Evolutionary conservation across 257 asterid genomes (phyloP), one percentile per base, ranked within the genome.

Genomic region (Plantago elongata): DNA sequence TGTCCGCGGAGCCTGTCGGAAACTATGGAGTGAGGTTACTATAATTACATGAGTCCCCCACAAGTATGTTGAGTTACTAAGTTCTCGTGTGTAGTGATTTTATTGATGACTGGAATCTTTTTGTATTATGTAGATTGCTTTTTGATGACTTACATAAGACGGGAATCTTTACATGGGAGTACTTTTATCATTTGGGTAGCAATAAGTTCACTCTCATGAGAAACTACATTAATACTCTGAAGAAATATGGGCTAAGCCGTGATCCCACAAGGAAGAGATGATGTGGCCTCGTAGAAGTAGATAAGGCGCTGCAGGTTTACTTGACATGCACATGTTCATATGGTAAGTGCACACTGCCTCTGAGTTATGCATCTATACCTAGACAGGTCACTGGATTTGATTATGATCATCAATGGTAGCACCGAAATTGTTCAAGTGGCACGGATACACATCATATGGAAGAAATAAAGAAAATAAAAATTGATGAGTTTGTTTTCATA

Each of bases 21-120:
- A 90, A 89, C 81, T 92, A 92, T 54, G 95, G 99, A 68, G 85
- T 89, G 72, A 92, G 98, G 98, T 88, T 16, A 78, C 13, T 60
- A 14, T 54, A 47, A 5, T 66, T 12, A 54, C 70, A 13, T 51
- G 48, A 15, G 49, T 57, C n/a, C n/a, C n/a, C n/a, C 3, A 34
- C 27, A 22, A 22, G 1, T 22, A 22, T 22, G 27, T 22, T 22
- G 27, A 22, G 27, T 22, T 22, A 22, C 27, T 22, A 55, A 66
- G 51, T 13, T 27, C 22, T 38, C 18, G 54, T 56, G 37, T 43
- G 37, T 34, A 22, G 1, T 54, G 67, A 16, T 62, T 57, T 18
- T 27, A 45, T 49, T 63, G 27, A 48, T 51, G 51, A 48, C 46
- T 17, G 60, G 57, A 64, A 50, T 16, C 38, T 60, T 47, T 10